Conservation (phyloP, 2,329 filamentous ascomycete species). For the Aureobasidium sp. region DNA sequence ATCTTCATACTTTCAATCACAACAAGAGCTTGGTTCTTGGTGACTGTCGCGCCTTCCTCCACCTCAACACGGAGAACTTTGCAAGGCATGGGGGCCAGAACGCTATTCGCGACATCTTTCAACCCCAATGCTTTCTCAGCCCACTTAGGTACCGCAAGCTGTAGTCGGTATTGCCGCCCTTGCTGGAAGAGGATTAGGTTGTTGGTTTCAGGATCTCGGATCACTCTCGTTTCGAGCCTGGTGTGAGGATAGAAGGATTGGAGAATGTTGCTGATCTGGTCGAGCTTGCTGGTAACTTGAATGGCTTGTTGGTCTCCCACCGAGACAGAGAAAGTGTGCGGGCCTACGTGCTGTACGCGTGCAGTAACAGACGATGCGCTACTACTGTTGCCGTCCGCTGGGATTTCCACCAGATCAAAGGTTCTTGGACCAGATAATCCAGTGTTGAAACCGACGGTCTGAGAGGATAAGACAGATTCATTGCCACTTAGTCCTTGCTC, state of each 20-base stretch:
- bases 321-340: constrained; percentile 43
- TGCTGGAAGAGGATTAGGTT: constrained; percentile 64
- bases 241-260: constrained; percentile 75
- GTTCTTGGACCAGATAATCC: constrained; percentile 53
- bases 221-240: constrained; percentile 69
- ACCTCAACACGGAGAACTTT: constrained; percentile 91
- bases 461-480: constrained; percentile 33
- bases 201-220: constrained; percentile 48
- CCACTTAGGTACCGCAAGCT: constrained; percentile 60
- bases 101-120: constrained; percentile 72
- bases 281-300: constrained; percentile 40
- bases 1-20: constrained; percentile 54
- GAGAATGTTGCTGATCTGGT: constrained; percentile 42
- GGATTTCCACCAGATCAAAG: constrained; percentile 45
- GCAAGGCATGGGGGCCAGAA: constrained; percentile 93
- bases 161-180: constrained; percentile 49
- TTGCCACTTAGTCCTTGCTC: constrained; percentile 37
- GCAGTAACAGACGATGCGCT: constrained; percentile 25
- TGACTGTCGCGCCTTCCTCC: constrained; percentile 68
- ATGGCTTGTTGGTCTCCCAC: constrained; percentile 25
- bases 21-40: constrained; percentile 78
- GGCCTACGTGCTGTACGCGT: constrained; percentile 37
- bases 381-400: constrained; percentile 34
- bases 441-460: constrained; percentile 50
- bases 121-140: constrained; percentile 78